Base-by-base conservation (phyloP, 805 yeast species). In the Hanseniaspora pseudoguilliermondii region DNA sequence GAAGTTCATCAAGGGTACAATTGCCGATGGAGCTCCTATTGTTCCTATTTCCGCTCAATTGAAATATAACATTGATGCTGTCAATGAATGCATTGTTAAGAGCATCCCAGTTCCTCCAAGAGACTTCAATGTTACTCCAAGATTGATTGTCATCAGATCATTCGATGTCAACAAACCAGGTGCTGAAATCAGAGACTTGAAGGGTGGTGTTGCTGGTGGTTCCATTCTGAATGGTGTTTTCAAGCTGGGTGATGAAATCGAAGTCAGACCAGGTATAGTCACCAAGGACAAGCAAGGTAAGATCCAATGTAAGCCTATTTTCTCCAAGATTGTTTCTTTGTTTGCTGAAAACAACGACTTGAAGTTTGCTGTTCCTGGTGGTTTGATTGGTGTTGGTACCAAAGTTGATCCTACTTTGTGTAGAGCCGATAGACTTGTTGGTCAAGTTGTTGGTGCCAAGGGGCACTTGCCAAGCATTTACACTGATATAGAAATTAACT, bases 151-250 rank as follows among this genome's bases (percentile, higher is more conserved):
- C 57, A 95, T 93, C 66, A 85, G 99, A 76, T 91, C 97, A 36
- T 93, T 93, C 70, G 99, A 93, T 72, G 98, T 93, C 62, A 93
- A 93, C 76, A 90, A 88, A 74, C 99, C 99, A 59, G 99, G 99
- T 75, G 83, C 96, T 46, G 97, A 90, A 73, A 87, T 95, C 63
- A 90, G 85, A 62, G 97, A 91, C 65, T 80, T 93, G 70, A 90
- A 90, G 75, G 99, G 99, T 67, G 99, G 99, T 82, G 97, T 93
- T 69, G 99, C 99, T 47, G 99, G 99, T 77, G 99, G 99, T 64
- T 88, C 96, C 54, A 91, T 93, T 65, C 78, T 93, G 68, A 88
- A 83, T 59, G 99, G 99, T 80, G 99, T 93, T 49, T 87, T 93
- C 77, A 84, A 86, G 70, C 78, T 93, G 61, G 97, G 96, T 60